Conservation (phyloP, 768 basidiomycete species). For the Hypholoma sublateritium region DNA sequence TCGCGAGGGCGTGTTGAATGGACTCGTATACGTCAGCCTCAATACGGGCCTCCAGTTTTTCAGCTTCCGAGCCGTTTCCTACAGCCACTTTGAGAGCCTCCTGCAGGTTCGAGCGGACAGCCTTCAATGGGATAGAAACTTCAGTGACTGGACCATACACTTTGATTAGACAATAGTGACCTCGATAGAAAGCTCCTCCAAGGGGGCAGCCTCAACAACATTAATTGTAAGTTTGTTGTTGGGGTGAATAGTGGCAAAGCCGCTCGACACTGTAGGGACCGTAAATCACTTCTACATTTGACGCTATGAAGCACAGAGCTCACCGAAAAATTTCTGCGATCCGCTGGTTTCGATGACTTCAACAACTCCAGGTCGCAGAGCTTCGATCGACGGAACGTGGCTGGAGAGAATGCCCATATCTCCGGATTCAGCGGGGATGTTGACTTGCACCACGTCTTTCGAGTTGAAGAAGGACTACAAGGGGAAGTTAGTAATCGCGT, state of each 20-base stretch:
- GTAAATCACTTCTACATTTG: slow-evolving; percentile 2
- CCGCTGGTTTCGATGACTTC: slow-evolving; percentile 86
- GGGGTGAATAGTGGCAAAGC: slow-evolving; percentile 97
- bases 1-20: slow-evolving; percentile 79
- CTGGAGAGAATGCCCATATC: slow-evolving; percentile 99
- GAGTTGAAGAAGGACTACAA: slow-evolving; percentile 86
- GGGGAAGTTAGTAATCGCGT: slow-evolving; percentile 7
- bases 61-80: slow-evolving; percentile 88
- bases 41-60: slow-evolving; percentile 90
- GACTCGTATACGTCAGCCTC: slow-evolving; percentile 98
- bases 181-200: slow-evolving; percentile 89
- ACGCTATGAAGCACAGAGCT: slow-evolving; percentile 36
- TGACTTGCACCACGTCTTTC: slow-evolving; percentile 92
- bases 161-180: slow-evolving; percentile 39
- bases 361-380: slow-evolving; percentile 90
- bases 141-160: not conserved
- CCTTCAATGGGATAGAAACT: slow-evolving; percentile 48
- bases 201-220: slow-evolving; percentile 91
- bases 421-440: slow-evolving; percentile 89
- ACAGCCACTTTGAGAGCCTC: slow-evolving; percentile 82
- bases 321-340: slow-evolving; percentile 97
- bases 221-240: slow-evolving; percentile 97
- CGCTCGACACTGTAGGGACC: slow-evolving; percentile 73
- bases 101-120: slow-evolving; percentile 84
- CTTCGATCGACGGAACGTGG: slow-evolving; percentile 97